Percentiles rank a stretch among this genome's conserved stretches.
Evolutionary conservation across 1,284 basidiomycete genomes (phyloP).

Genomic region (Chiua sp.): DNA sequence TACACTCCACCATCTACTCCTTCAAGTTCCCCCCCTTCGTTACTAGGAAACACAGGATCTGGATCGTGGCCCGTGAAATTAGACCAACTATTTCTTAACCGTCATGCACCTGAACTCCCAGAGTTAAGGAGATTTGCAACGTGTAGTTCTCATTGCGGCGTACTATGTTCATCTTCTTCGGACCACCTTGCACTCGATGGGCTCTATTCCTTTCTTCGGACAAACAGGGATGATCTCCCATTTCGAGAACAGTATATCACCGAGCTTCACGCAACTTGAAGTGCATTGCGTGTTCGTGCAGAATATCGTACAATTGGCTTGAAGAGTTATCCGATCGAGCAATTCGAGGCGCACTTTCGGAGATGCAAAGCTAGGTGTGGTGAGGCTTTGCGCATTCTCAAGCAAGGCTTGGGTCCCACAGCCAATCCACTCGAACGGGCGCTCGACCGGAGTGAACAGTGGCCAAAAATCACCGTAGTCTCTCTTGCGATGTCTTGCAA

Average conservation of each 20-base stretch:
- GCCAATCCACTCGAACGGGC: not conserved
- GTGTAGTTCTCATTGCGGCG: not conserved
- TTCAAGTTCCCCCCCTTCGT: no score
- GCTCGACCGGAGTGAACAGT: conserved; percentile 3
- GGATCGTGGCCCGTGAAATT: not conserved
- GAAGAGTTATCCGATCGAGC: not conserved
- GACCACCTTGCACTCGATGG: not conserved
- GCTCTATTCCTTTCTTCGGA: not conserved
- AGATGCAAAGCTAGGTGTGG: not conserved
- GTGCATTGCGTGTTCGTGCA: not conserved
- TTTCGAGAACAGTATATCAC: conserved; percentile 5
- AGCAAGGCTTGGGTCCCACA: not conserved
- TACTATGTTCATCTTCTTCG: not conserved
- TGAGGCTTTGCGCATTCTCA: not conserved
- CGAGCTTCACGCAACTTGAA: not conserved
- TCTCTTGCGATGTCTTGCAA: conserved; percentile 32
- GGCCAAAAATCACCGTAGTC: conserved; percentile 30
- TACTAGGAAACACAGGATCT: no score
- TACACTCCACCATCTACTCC: no score
- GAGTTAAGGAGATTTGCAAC: not conserved
- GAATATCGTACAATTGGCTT: no score
- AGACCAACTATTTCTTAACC: not conserved
- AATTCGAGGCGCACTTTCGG: not conserved
- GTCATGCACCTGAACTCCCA: not conserved
- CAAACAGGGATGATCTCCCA: not conserved